A percentile compares a stretch with the other conserved stretches of the same genome.
Conservation (phyloP, 805 yeast species). For the Myxozyma monticola region DNA sequence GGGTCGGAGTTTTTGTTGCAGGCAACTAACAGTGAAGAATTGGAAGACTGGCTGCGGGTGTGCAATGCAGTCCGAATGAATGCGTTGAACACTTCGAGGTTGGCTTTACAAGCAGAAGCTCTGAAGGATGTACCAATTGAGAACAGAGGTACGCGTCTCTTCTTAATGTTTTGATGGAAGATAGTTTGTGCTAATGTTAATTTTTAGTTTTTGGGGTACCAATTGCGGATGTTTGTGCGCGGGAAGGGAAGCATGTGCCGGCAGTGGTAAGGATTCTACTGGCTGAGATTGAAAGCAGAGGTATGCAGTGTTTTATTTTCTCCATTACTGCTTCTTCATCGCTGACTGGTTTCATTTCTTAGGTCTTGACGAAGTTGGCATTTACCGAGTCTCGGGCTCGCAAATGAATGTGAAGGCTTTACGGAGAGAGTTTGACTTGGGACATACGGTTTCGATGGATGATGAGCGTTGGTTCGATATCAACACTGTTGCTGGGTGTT, state of each 20-base stretch:
- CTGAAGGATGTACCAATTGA: not conserved
- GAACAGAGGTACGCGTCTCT: conserved; percentile 2
- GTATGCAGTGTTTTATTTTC: not conserved
- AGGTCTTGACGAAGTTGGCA: conserved; percentile 87
- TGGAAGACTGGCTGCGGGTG: conserved; percentile 68
- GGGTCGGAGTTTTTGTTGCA: conserved; percentile 66
- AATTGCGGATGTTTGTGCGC: conserved; percentile 65
- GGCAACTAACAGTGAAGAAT: conserved; percentile 59
- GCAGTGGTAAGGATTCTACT: conserved; percentile 63
- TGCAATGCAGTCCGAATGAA: conserved; percentile 34
- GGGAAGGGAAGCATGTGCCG: conserved; percentile 68
- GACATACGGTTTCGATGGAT: conserved; percentile 46
- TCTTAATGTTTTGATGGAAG: not conserved
- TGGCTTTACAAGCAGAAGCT: not conserved
- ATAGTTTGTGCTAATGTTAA: not conserved
- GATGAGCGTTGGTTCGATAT: conserved; percentile 73
- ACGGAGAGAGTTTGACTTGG: conserved; percentile 56
- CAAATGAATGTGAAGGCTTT: conserved; percentile 56
- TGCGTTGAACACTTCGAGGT: conserved; percentile 20
- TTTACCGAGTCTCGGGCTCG: conserved; percentile 74
- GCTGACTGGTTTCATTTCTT: not conserved
- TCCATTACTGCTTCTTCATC: not conserved
- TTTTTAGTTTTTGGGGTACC: conserved; percentile 84
- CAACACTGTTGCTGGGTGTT: conserved; percentile 78
- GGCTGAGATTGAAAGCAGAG: conserved; percentile 72